phyloP scores from a whole-genome alignment of 1,284 basidiomycete species.

The Malassezia yamatoensis region DNA sequence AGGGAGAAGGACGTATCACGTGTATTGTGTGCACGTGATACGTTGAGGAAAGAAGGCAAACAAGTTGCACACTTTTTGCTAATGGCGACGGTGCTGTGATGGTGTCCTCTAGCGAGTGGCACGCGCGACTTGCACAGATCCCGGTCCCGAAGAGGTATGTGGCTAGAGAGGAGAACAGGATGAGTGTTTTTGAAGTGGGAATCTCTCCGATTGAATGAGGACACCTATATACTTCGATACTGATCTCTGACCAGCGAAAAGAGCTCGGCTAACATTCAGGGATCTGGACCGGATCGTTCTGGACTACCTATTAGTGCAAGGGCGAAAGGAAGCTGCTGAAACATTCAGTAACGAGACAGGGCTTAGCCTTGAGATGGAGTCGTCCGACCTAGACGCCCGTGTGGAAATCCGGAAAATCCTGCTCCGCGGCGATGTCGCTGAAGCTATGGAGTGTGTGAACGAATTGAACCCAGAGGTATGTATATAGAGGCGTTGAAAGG shows the following conservation, averaged over 20 bases:
- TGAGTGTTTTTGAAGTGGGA: slow-evolving; percentile 55
- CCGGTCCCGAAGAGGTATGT: slow-evolving; percentile 50
- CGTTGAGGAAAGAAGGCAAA: too few relatives aligned
- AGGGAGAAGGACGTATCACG: neutral
- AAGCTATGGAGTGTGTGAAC: slow-evolving; percentile 83
- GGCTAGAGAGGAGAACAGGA: slow-evolving; percentile 35
- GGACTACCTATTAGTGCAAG: slow-evolving; percentile 95
- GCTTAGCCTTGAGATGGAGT: slow-evolving; percentile 63
- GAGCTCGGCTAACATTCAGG: slow-evolving; percentile 50
- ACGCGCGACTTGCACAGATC: slow-evolving; percentile 50
- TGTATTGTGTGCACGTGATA: too few relatives aligned
- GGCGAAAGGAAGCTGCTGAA: slow-evolving; percentile 89
- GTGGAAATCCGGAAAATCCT: slow-evolving; percentile 89
- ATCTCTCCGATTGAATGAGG: slow-evolving; percentile 56
- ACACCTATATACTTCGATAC: slow-evolving; percentile 46
- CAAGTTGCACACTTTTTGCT: neutral
- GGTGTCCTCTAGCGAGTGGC: slow-evolving; percentile 48
- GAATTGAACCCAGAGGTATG: slow-evolving; percentile 93
- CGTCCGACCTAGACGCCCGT: slow-evolving; percentile 80
- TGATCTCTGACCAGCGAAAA: slow-evolving; percentile 46
- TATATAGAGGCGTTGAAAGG: slow-evolving; percentile 10
- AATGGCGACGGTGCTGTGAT: neutral
- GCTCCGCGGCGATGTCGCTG: slow-evolving; percentile 84
- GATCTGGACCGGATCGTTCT: slow-evolving; percentile 92
- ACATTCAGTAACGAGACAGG: slow-evolving; percentile 82